These are phyloP conservation scores for Cyclostephanos invisitatus DNA, from an alignment of 108 stramenopile genomes.

Conservation along the genomic window DNA sequence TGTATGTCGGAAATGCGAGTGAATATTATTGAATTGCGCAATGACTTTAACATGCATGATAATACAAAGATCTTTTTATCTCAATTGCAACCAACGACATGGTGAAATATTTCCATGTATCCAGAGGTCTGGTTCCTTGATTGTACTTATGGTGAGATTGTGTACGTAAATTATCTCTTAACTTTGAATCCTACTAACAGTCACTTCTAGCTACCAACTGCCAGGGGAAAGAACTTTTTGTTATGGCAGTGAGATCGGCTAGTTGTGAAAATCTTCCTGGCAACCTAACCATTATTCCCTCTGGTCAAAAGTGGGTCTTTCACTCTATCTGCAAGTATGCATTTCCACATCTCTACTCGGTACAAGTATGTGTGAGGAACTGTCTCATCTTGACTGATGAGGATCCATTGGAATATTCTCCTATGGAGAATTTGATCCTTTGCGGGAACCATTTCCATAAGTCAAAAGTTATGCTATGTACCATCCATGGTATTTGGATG, in stretches of 20 bases:
- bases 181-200: too few species aligned
- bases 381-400: constrained; percentile 9
- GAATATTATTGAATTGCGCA: too few species aligned
- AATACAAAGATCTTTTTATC: too few species aligned
- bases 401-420: constrained; percentile 2
- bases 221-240: neutral
- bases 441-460: neutral
- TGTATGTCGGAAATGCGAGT: too few species aligned
- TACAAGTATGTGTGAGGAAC: neutral
- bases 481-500: constrained; percentile 15
- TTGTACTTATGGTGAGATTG: too few species aligned
- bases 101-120: too few species aligned
- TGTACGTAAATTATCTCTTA: too few species aligned
- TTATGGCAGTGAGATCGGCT: neutral
- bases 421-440: constrained; percentile 6
- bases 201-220: neutral
- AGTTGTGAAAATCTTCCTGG: neutral
- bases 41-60: too few species aligned
- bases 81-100: too few species aligned
- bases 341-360: constrained; percentile 1
- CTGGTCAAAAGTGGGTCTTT: constrained; percentile 7
- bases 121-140: too few species aligned
- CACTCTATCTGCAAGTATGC: neutral
- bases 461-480: neutral
- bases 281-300: constrained; percentile 2